These are phyloP conservation scores for Rhipidocladum racemiflorum DNA, from an alignment of 176 grass and related monocot species.

Conservation along the genomic window DNA sequence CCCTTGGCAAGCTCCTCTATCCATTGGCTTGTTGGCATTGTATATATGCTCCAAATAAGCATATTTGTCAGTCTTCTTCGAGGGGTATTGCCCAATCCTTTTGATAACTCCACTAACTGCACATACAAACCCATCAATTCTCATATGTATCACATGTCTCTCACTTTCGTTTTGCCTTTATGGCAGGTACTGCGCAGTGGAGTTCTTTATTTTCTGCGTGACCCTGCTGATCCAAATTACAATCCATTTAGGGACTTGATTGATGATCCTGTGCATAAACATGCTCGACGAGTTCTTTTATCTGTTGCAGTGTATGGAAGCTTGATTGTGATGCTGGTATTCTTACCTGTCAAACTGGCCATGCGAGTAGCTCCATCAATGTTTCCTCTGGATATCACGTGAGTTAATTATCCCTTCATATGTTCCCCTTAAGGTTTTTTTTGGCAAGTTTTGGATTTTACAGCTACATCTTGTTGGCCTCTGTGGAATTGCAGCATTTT, in stretches of 20 bases:
- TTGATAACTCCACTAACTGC: not conserved
- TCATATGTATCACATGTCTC: not conserved
- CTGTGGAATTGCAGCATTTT: slow-evolving; percentile 67
- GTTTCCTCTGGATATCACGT: slow-evolving; percentile 93
- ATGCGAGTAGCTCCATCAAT: slow-evolving; percentile 76
- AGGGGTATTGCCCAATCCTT: slow-evolving; percentile 62
- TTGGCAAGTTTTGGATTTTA: not conserved
- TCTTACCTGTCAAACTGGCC: slow-evolving; percentile 95
- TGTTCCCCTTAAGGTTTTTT: not conserved
- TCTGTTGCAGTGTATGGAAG: slow-evolving; percentile 98
- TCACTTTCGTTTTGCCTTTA: slow-evolving; percentile 24
- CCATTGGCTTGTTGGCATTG: slow-evolving; percentile 97
- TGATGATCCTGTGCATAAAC: slow-evolving; percentile 94
- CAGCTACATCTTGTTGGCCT: not conserved
- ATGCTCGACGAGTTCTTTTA: slow-evolving; percentile 84
- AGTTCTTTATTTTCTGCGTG: slow-evolving; percentile 96
- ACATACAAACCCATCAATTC: not conserved
- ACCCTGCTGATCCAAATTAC: slow-evolving; percentile 98
- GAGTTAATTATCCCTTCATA: slow-evolving; percentile 24
- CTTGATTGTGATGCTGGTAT: slow-evolving; percentile 97
- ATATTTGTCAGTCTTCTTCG: slow-evolving; percentile 99
- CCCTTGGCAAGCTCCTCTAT: slow-evolving; percentile 87
- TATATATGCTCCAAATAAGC: slow-evolving; percentile 99
- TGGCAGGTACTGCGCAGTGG: slow-evolving; percentile 80
- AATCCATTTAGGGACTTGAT: slow-evolving; percentile 97